Evolutionary conservation across 495 filamentous ascomycete genomes (phyloP).

Genomic region (Hypoxylon lienhwacheense): DNA sequence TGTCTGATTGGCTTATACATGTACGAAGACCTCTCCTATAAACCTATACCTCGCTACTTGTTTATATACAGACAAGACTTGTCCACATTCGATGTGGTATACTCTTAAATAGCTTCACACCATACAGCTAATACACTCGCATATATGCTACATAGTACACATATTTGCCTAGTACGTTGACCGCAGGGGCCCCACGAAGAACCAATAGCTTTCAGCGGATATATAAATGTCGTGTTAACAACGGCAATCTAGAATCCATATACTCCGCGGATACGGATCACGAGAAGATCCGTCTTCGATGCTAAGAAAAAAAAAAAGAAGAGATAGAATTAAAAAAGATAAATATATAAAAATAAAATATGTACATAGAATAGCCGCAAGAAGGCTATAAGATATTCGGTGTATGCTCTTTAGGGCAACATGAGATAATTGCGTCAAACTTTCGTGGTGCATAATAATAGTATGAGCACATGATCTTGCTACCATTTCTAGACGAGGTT

Average conservation of each 20-base stretch:
- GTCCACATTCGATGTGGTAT: constrained; percentile 14
- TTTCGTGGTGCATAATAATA: too few relatives aligned
- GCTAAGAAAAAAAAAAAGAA: too few relatives aligned
- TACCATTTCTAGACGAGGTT: constrained; percentile 15
- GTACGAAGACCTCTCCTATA: constrained; percentile 1
- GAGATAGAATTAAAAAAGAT: too few relatives aligned
- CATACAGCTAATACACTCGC: constrained; percentile 6
- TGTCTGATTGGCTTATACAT: constrained; percentile 17
- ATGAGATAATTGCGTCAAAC: too few relatives aligned
- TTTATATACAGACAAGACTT: constrained; percentile 25
- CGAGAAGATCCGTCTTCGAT: too few relatives aligned
- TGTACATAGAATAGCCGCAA: too few relatives aligned
- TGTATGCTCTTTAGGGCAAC: too few relatives aligned
- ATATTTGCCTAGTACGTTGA: constrained; percentile 17
- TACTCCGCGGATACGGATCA: constrained; percentile 11
- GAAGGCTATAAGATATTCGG: background rate
- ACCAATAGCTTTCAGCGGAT: constrained; percentile 25
- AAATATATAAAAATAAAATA: constrained; percentile 6
- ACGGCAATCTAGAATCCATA: constrained; percentile 20
- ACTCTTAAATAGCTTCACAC: constrained; percentile 18
- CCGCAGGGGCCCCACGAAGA: constrained; percentile 17
- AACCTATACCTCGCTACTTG: constrained; percentile 13
- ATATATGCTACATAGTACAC: constrained; percentile 32
- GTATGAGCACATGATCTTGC: too few relatives aligned
- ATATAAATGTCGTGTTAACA: constrained; percentile 25